Evolutionary conservation across 192 early-diverging fungal genomes (phyloP).

Genomic region (Podila minutissima): DNA sequence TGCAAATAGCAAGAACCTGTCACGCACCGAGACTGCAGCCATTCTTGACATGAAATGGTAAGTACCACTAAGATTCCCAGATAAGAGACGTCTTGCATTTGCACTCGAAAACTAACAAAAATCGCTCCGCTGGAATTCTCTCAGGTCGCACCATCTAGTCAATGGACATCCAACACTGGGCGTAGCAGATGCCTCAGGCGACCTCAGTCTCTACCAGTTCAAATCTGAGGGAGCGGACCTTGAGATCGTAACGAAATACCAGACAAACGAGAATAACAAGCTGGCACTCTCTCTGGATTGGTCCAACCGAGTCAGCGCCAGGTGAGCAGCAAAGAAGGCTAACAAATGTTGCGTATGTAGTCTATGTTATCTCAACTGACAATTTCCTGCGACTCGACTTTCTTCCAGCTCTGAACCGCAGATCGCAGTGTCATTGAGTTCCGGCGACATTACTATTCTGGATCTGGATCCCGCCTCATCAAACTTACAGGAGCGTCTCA

Average conservation of each 20-base stretch:
- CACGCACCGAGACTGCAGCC: constrained; percentile 68
- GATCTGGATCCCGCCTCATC: constrained; percentile 53
- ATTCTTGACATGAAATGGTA: constrained; percentile 83
- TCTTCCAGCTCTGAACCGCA: constrained; percentile 21
- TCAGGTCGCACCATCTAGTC: constrained; percentile 66
- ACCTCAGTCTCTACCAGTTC: constrained; percentile 60
- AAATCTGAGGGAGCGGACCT: constrained; percentile 27
- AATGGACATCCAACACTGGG: constrained; percentile 60
- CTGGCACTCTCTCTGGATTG: constrained; percentile 92
- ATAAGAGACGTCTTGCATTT: neutral
- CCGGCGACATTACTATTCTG: constrained; percentile 73
- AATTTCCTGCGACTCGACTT: neutral
- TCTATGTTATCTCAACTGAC: no score
- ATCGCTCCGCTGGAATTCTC: neutral
- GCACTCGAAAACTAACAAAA: neutral
- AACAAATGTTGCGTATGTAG: neutral
- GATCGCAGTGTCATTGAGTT: constrained; percentile 80
- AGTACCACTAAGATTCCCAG: neutral
- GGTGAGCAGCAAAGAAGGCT: constrained; percentile 11
- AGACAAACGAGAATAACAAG: constrained; percentile 59
- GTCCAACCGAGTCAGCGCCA: constrained; percentile 70
- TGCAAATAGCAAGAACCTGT: constrained; percentile 49
- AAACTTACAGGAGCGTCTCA: constrained; percentile 25
- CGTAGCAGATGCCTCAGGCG: constrained; percentile 71
- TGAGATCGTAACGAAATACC: constrained; percentile 38